Conservation (phyloP, 768 basidiomycete genomes). For the Serendipita indica region DNA sequence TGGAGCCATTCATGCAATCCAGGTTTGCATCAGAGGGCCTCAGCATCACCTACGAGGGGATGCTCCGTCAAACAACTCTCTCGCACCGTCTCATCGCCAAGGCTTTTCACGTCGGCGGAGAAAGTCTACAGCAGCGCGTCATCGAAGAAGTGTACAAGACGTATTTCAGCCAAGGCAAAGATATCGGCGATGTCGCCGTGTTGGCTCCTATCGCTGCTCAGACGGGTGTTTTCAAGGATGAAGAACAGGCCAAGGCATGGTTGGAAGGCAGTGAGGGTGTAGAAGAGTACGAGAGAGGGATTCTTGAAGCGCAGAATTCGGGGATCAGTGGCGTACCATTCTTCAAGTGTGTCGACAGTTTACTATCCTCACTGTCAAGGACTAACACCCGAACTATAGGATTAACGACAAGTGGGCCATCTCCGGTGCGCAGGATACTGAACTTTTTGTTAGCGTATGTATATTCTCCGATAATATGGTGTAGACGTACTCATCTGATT, state of each 20-base stretch:
- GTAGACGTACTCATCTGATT: not conserved
- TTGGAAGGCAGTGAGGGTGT: slow-evolving; percentile 48
- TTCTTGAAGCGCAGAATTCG: slow-evolving; percentile 42
- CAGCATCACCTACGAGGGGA: slow-evolving; percentile 41
- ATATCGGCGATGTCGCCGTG: slow-evolving; percentile 43
- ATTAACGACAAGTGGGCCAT: slow-evolving; percentile 68
- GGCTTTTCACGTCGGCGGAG: slow-evolving; percentile 48
- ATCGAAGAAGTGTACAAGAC: slow-evolving; percentile 48
- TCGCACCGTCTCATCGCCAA: slow-evolving; percentile 61
- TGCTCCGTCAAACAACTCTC: slow-evolving; percentile 45
- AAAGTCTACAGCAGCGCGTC: slow-evolving; percentile 40
- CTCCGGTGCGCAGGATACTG: slow-evolving; percentile 55
- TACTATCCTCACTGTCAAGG: not conserved
- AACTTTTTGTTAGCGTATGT: slow-evolving; percentile 49
- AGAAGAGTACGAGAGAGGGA: slow-evolving; percentile 47
- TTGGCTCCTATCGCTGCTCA: slow-evolving; percentile 45
- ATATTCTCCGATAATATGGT: not conserved
- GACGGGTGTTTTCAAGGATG: slow-evolving; percentile 34
- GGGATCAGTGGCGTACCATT: slow-evolving; percentile 70
- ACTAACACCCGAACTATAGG: too few species aligned
- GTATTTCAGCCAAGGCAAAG: slow-evolving; percentile 47
- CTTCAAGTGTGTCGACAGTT: slow-evolving; percentile 28
- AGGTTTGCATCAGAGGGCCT: not conserved
- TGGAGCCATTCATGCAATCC: not conserved
- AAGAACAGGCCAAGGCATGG: slow-evolving; percentile 57